A percentile compares a stretch with the other conserved stretches of the same genome.
These are phyloP conservation scores for Omphalotus guepiniiformis DNA, from an alignment of 768 basidiomycete genomes.

Conservation along the genomic window DNA sequence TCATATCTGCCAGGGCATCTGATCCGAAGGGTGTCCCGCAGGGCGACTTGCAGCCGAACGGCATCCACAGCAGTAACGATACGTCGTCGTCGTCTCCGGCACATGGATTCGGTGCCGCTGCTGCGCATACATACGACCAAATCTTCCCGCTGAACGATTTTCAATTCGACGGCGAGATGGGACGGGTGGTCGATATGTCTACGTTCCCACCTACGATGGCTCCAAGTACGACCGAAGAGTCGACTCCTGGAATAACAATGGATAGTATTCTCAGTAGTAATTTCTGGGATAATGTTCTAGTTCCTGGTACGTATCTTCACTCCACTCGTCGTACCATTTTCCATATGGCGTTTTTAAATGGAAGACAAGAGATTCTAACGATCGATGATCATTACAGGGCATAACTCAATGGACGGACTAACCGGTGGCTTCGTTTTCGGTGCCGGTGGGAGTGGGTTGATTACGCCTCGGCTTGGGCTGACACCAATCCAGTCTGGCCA, in stretches of 20 bases:
- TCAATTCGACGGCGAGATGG: conserved; percentile 80
- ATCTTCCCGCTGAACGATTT: conserved; percentile 47
- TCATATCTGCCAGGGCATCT: conserved; percentile 48
- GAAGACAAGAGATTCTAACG: conserved; percentile 3
- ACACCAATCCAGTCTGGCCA: conserved; percentile 58
- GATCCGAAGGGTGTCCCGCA: neutral
- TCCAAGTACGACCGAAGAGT: conserved; percentile 37
- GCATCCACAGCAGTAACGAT: neutral
- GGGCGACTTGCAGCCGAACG: neutral
- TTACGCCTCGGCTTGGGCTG: conserved; percentile 64
- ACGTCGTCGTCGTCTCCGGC: neutral
- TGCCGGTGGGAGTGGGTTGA: conserved; percentile 76
- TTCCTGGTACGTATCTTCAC: conserved; percentile 74
- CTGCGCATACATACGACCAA: conserved; percentile 19
- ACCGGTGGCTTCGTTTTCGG: conserved; percentile 86
- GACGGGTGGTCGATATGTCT: conserved; percentile 74
- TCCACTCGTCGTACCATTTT: no score
- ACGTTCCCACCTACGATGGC: conserved; percentile 90
- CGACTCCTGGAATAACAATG: conserved; percentile 60
- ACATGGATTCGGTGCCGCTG: neutral
- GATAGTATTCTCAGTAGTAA: conserved; percentile 74
- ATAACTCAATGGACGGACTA: conserved; percentile 77
- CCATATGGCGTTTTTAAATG: neutral
- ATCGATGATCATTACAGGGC: conserved; percentile 54
- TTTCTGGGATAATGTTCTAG: conserved; percentile 87